Percentiles rank a stretch among this genome's conserved stretches.
Evolutionary conservation across 208 protist species (phyloP).

Genomic region (Trypanosoma congolense): DNA sequence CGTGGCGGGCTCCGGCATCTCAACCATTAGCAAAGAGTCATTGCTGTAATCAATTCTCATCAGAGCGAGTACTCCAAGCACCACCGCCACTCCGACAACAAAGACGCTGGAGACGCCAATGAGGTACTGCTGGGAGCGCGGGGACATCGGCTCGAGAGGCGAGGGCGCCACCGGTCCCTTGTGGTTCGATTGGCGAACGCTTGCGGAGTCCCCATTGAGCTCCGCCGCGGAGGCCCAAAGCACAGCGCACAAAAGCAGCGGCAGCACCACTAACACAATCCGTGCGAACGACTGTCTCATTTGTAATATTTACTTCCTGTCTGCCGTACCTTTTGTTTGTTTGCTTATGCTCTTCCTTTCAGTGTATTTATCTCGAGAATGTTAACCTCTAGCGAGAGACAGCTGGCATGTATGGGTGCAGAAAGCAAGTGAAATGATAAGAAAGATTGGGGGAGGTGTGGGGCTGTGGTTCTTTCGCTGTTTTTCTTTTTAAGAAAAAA

Average conservation of each 20-base stretch:
- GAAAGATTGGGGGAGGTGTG: too few relatives aligned
- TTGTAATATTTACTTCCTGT: constrained; percentile 6
- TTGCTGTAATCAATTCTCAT: constrained; percentile 78
- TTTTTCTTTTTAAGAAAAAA: too few relatives aligned
- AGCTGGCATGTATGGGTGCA: too few relatives aligned
- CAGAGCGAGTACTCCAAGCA: constrained; percentile 62
- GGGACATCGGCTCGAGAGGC: constrained; percentile 28
- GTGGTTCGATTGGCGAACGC: neutral
- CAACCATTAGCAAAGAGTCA: constrained; percentile 85
- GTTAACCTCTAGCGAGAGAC: too few relatives aligned
- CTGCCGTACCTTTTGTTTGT: neutral
- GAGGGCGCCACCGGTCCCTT: constrained; percentile 25
- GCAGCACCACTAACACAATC: constrained; percentile 4
- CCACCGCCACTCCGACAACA: constrained; percentile 40
- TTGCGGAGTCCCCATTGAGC: neutral
- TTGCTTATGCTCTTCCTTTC: neutral
- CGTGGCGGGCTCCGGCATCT: constrained; percentile 56
- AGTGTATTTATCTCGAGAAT: constrained; percentile 7
- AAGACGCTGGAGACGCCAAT: constrained; percentile 70
- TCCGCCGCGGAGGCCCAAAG: neutral
- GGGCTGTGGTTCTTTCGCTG: too few relatives aligned
- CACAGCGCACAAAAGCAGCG: neutral
- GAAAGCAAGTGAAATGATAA: too few relatives aligned
- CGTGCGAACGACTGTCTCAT: constrained; percentile 7
- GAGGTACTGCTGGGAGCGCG: constrained; percentile 60